phyloP scores from a whole-genome alignment of 2,329 filamentous ascomycete species.

The Daldinia sp. region DNA sequence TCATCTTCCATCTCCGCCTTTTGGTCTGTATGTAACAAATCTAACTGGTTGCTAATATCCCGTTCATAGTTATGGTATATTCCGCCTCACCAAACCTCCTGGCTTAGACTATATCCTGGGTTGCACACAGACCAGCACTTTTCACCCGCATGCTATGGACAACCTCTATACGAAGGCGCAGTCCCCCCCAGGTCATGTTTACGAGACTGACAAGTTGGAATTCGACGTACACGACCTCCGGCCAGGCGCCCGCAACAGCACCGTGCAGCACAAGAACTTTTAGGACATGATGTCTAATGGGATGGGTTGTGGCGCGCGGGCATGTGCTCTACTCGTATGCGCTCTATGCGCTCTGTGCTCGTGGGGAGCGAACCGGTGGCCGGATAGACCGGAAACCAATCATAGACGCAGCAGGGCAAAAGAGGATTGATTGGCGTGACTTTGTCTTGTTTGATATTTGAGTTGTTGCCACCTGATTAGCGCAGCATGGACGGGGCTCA shows the following conservation, averaged over 20 bases:
- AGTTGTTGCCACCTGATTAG: constrained; percentile 10
- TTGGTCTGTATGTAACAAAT: neutral
- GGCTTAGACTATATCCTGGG: constrained; percentile 86
- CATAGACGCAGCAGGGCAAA: constrained; percentile 5
- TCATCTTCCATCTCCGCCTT: neutral
- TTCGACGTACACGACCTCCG: constrained; percentile 69
- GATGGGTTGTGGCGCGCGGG: constrained; percentile 39
- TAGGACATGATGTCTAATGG: constrained; percentile 49
- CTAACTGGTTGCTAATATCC: constrained; percentile 17
- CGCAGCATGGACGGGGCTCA: constrained; percentile 21
- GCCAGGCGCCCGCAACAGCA: constrained; percentile 47
- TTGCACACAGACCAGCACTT: constrained; percentile 82
- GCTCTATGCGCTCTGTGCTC: constrained; percentile 28
- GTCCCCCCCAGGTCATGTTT: constrained; percentile 75
- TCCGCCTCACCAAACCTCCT: constrained; percentile 92
- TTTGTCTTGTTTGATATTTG: constrained; percentile 2
- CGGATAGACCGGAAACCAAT: constrained; percentile 6
- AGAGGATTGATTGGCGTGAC: constrained; percentile 14
- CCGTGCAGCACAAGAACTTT: constrained; percentile 45
- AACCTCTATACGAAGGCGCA: constrained; percentile 83
- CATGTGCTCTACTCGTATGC: constrained; percentile 22
- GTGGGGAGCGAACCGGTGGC: constrained; percentile 10
- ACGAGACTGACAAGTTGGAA: constrained; percentile 74
- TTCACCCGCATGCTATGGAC: constrained; percentile 77
- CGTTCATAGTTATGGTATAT: constrained; percentile 80